phyloP scores from a whole-genome alignment of 441 rosid species.

The Rhodomyrtus psidioides region DNA sequence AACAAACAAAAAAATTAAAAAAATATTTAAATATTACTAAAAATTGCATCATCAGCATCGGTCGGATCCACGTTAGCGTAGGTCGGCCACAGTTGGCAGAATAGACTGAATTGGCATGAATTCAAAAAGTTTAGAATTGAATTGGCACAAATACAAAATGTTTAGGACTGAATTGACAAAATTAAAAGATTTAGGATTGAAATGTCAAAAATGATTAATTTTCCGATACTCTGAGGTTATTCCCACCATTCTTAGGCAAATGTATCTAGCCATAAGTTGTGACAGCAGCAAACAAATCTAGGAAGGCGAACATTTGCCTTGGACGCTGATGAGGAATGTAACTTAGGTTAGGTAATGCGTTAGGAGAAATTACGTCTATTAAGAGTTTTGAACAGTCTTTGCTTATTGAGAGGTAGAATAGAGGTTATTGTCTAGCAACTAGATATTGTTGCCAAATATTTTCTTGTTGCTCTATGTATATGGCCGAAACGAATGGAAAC shows the following conservation, averaged over 20 bases:
- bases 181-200: too few species aligned
- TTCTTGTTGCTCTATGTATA: not conserved
- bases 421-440: not conserved
- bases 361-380: not conserved
- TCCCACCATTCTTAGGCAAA: not conserved
- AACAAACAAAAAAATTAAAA: too few species aligned
- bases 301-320: not conserved
- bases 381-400: not conserved
- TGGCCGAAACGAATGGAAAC: not conserved
- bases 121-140: too few species aligned
- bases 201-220: too few species aligned
- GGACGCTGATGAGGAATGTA: not conserved
- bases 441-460: not conserved
- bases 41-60: too few species aligned
- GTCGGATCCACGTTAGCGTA: too few species aligned
- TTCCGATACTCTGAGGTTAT: not conserved
- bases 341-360: not conserved
- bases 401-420: not conserved
- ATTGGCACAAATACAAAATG: too few species aligned
- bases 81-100: too few species aligned
- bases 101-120: too few species aligned
- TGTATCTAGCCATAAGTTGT: not conserved
- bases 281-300: not conserved
- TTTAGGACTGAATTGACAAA: too few species aligned
- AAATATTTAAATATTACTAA: too few species aligned